A percentile compares a stretch with the other conserved stretches of the same genome.
phyloP scores from a whole-genome alignment of 768 basidiomycete genomes.

The Coprinopsis cinerea region DNA sequence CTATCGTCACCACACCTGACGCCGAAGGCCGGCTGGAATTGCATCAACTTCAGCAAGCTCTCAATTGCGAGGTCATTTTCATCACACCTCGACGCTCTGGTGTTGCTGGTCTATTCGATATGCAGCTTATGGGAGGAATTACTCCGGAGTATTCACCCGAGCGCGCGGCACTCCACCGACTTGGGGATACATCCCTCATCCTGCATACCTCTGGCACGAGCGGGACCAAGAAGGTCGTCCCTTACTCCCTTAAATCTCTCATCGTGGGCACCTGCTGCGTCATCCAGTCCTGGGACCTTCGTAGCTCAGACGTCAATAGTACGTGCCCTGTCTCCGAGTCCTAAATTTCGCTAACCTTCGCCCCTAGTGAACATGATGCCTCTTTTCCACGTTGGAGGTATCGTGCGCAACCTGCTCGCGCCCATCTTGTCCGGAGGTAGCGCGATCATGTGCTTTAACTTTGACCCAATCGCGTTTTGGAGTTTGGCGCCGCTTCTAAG shows the following conservation, averaged over 20 bases:
- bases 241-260: constrained; percentile 35
- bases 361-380: constrained; percentile 45
- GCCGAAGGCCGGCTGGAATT: constrained; percentile 33
- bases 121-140: constrained; percentile 23
- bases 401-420: constrained; percentile 53
- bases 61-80: constrained; percentile 35
- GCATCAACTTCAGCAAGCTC: constrained; percentile 23
- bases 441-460: constrained; percentile 49
- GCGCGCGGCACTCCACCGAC: constrained; percentile 21
- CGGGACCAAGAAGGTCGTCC: constrained; percentile 47
- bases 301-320: constrained; percentile 40
- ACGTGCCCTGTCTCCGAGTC: constrained; percentile 12
- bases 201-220: constrained; percentile 57
- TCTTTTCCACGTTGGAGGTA: constrained; percentile 55
- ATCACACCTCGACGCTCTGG: constrained; percentile 27
- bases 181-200: constrained; percentile 46
- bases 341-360: constrained; percentile 6
- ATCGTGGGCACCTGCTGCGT: constrained; percentile 41
- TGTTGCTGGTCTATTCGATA: constrained; percentile 35
- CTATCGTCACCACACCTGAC: constrained; percentile 37
- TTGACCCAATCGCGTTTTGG: constrained; percentile 50
- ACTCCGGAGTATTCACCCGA: constrained; percentile 7
- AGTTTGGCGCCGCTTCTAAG: constrained; percentile 29
- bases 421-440: constrained; percentile 50
- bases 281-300: constrained; percentile 37